Evolutionary conservation across 2,329 filamentous ascomycete genomes (phyloP).

Genomic region (Calonectria hawksworthii): DNA sequence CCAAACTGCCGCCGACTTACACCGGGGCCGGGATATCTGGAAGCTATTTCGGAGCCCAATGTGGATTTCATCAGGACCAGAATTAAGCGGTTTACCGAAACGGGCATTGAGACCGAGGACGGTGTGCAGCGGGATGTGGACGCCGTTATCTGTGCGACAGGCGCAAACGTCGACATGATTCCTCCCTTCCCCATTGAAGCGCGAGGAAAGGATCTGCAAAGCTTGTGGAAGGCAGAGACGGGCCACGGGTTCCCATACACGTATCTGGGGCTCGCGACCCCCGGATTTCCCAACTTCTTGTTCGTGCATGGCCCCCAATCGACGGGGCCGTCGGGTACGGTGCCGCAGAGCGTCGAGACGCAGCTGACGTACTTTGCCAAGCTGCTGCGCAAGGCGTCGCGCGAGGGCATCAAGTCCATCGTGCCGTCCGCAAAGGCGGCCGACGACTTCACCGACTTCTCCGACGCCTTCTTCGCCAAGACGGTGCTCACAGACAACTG

Average conservation of each 20-base stretch:
- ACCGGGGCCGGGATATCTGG: slow-evolving; percentile 76
- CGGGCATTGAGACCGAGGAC: slow-evolving; percentile 72
- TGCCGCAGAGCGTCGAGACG: slow-evolving; percentile 76
- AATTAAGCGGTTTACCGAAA: slow-evolving; percentile 71
- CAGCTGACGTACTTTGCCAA: slow-evolving; percentile 76
- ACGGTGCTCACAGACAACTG: slow-evolving; percentile 74
- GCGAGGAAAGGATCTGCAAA: slow-evolving; percentile 65
- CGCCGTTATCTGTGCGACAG: slow-evolving; percentile 77
- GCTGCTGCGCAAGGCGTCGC: slow-evolving; percentile 74
- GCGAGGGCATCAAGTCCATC: slow-evolving; percentile 76
- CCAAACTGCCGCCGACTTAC: slow-evolving; percentile 76
- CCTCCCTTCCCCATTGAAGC: slow-evolving; percentile 73
- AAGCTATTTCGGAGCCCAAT: slow-evolving; percentile 72
- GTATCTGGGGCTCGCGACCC: slow-evolving; percentile 74
- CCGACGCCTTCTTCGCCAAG: slow-evolving; percentile 67
- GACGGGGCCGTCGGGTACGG: slow-evolving; percentile 73
- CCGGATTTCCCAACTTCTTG: slow-evolving; percentile 77
- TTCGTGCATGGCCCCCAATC: slow-evolving; percentile 74
- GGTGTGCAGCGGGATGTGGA: slow-evolving; percentile 71
- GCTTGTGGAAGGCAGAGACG: slow-evolving; percentile 69
- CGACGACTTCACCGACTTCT: slow-evolving; percentile 74
- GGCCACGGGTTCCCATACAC: slow-evolving; percentile 75
- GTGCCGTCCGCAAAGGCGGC: slow-evolving; percentile 69
- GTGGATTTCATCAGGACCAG: slow-evolving; percentile 71
- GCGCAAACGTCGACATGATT: slow-evolving; percentile 71